phyloP scores from a whole-genome alignment of 345 rosid genomes.

The Ceriops decandra region DNA sequence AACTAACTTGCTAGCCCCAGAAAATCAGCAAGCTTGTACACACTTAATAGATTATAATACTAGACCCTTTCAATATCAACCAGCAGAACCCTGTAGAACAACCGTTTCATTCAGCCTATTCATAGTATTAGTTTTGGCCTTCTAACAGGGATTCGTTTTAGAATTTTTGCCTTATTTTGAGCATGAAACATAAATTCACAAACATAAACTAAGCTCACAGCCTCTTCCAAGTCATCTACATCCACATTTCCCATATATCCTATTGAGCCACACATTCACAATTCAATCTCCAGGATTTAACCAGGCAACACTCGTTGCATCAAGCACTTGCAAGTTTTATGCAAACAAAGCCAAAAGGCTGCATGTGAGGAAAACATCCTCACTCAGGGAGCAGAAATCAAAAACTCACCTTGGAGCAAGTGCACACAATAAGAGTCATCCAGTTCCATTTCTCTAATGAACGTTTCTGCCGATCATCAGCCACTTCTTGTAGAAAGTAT shows the following conservation, averaged over 20 bases:
- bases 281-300: background rate
- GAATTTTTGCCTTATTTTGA: background rate
- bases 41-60: no score
- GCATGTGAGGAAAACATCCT: background rate
- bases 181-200: no score
- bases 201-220: no score
- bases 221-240: no score
- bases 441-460: slow-evolving; percentile 74
- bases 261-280: no score
- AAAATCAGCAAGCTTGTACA: no score
- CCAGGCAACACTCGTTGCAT: background rate
- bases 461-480: slow-evolving; percentile 40
- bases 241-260: no score
- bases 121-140: background rate
- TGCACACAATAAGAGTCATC: slow-evolving; percentile 73
- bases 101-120: no score
- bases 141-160: background rate
- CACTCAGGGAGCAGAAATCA: background rate
- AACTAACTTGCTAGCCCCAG: background rate
- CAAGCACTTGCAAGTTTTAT: no score
- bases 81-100: background rate
- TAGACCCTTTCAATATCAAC: background rate
- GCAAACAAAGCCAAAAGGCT: background rate
- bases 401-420: slow-evolving; percentile 68
- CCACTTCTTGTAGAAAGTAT: slow-evolving; percentile 69